Base-by-base conservation (phyloP, 2,329 filamentous ascomycete genomes). In the Colletotrichum sp. region DNA sequence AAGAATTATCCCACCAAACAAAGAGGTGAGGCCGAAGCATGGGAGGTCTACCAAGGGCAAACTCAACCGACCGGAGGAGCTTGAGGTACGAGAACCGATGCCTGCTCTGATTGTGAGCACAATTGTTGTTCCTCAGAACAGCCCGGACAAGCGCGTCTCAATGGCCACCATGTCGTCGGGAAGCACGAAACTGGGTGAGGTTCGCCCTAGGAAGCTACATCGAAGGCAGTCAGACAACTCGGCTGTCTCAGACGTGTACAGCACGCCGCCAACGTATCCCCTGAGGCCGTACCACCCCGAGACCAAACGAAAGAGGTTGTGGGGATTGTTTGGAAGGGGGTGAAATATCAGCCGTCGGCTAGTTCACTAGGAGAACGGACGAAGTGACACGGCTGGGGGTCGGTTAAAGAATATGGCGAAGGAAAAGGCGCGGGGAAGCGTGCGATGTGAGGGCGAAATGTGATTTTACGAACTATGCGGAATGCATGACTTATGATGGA, bases 171-270 rank as follows among this genome's bases (percentile, higher is more conserved):
- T 84, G 62, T 84, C 84, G 7, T 87, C 87, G 3, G 85, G 84
- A 69, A 88, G 86, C 75, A 88, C 87, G 15, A 88, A 88, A 72
- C 78, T 88, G 6, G 86, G 87, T n/a, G 87, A 88, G 77, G 84
- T 88, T 57, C 11, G 16, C 8, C 30, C 49, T 19, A 64, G 59
- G 6, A 77, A 63, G 67, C 39, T 77, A 15, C 62, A 49, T 9
- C 66, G 63, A 32, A 27, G 63, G 19, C 52, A 29, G 16, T 65
- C 44, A 25, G 30, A 59, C 12, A 13, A 49, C 8, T 44, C 68
- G 29, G 61, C 22, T 19, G 22, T 29, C 11, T 27, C 30, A 9
- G 68, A 67, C 6, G 72, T 65, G 22, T 49, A 66, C n/a, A 68
- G 19, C 12, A 16, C 57, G 5, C 39, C 29, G 15, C 76, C 74